A percentile compares a stretch with the other conserved stretches of the same genome.
Conservation (phyloP, 2,329 filamentous ascomycete genomes). For the Hypoxylon sp. region DNA sequence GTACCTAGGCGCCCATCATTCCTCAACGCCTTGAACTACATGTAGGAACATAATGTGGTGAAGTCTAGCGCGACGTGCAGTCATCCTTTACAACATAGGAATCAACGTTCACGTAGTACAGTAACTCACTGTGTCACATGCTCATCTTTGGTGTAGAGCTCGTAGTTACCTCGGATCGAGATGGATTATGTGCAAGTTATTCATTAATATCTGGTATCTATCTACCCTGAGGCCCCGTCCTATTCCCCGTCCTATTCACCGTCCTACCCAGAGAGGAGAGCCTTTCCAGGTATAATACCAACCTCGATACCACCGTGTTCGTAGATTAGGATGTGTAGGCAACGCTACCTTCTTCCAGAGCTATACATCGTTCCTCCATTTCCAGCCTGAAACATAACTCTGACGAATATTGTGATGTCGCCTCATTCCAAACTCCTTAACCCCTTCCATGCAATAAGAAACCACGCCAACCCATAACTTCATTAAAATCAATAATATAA, state of each 20-base stretch:
- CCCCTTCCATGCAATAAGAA: conserved; percentile 20
- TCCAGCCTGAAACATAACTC: conserved; percentile 15
- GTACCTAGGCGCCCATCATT: background rate
- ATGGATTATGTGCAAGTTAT: conserved; percentile 5
- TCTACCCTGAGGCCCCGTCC: conserved; percentile 12
- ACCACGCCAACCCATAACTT: conserved; percentile 36
- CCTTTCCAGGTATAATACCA: conserved; percentile 23
- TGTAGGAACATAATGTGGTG: background rate
- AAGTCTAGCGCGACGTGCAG: background rate
- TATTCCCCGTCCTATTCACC: no score
- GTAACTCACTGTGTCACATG: background rate
- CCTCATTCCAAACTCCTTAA: conserved; percentile 24
- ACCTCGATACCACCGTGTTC: conserved; percentile 11
- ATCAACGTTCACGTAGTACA: background rate
- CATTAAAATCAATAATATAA: conserved; percentile 28
- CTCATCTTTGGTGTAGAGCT: background rate
- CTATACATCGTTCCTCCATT: conserved; percentile 17
- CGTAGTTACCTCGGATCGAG: background rate
- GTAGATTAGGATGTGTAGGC: conserved; percentile 16
- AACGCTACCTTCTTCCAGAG: conserved; percentile 7
- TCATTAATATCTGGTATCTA: conserved; percentile 17
- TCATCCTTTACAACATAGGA: background rate
- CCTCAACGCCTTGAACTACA: background rate
- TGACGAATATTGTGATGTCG: conserved; percentile 13
- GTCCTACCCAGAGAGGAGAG: conserved; percentile 10